These are phyloP conservation scores for Xylaria sp. DNA, from an alignment of 2,329 filamentous ascomycete genomes.

Conservation along the genomic window DNA sequence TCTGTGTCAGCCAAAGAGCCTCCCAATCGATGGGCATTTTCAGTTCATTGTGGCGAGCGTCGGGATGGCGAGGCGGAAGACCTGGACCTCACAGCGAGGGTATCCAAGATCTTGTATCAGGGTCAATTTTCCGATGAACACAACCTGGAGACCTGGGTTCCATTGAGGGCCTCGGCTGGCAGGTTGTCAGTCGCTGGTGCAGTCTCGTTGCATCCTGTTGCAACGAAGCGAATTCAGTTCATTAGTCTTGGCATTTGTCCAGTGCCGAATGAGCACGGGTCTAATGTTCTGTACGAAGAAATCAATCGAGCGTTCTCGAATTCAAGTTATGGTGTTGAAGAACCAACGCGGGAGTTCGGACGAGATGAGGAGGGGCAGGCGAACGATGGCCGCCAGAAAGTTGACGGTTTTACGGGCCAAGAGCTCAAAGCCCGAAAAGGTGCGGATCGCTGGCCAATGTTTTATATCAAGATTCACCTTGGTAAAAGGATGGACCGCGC, in stretches of 20 bases:
- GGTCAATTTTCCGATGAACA: conserved; percentile 54
- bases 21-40: conserved; percentile 34
- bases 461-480: conserved; percentile 64
- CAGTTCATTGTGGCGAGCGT: conserved; percentile 31
- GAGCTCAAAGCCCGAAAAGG: conserved; percentile 56
- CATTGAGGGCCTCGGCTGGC: conserved; percentile 60
- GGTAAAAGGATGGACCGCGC: conserved; percentile 8
- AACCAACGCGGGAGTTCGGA: conserved; percentile 40
- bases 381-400: conserved; percentile 34
- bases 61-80: conserved; percentile 13
- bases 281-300: conserved; percentile 67
- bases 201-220: conserved; percentile 64
- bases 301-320: conserved; percentile 71
- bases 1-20: conserved; percentile 55
- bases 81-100: conserved; percentile 21
- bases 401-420: conserved; percentile 43
- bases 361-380: conserved; percentile 25
- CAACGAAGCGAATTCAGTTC: conserved; percentile 72
- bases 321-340: conserved; percentile 68
- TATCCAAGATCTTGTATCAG: conserved; percentile 57
- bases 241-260: conserved; percentile 72
- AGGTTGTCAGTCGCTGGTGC: conserved; percentile 61
- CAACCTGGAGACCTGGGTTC: conserved; percentile 59
- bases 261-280: conserved; percentile 48
- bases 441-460: conserved; percentile 83